phyloP scores from a whole-genome alignment of 139 green algal genomes.

The Deuterostichococcus epilithicus region DNA sequence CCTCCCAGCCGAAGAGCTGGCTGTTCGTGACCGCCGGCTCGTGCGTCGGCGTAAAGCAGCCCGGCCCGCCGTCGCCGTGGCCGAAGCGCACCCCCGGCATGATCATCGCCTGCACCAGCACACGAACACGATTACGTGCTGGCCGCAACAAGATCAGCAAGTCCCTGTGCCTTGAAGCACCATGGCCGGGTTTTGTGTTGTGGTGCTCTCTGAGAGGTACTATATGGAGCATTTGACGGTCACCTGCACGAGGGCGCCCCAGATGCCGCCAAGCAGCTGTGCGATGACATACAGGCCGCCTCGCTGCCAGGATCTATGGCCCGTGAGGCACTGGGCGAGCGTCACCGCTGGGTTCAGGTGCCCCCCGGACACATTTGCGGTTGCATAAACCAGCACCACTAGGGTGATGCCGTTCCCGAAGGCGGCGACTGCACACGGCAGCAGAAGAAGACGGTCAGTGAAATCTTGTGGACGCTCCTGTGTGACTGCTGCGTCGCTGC shows the following conservation, averaged over 20 bases:
- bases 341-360: conserved; percentile 71
- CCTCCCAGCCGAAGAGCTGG: conserved; percentile 70
- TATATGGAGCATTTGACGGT: no score
- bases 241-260: conserved; percentile 24
- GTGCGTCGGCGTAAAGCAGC: conserved; percentile 35
- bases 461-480: background rate
- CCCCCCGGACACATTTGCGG: conserved; percentile 61
- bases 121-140: no score
- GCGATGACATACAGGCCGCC: conserved; percentile 61
- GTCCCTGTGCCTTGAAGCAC: no score
- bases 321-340: conserved; percentile 68
- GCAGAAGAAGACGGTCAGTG: no score
- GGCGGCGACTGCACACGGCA: conserved; percentile 24
- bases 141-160: no score
- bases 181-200: no score
- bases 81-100: conserved; percentile 8
- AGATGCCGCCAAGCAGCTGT: conserved; percentile 66
- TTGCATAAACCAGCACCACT: conserved; percentile 53
- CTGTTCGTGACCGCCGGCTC: conserved; percentile 25
- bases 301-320: conserved; percentile 65
- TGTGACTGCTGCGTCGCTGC: no score
- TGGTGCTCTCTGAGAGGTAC: no score
- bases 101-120: background rate
- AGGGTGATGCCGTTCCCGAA: conserved; percentile 51
- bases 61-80: conserved; percentile 27